These are phyloP conservation scores for Athelia sp. DNA, from an alignment of 1,284 basidiomycete species.

Conservation along the genomic window DNA sequence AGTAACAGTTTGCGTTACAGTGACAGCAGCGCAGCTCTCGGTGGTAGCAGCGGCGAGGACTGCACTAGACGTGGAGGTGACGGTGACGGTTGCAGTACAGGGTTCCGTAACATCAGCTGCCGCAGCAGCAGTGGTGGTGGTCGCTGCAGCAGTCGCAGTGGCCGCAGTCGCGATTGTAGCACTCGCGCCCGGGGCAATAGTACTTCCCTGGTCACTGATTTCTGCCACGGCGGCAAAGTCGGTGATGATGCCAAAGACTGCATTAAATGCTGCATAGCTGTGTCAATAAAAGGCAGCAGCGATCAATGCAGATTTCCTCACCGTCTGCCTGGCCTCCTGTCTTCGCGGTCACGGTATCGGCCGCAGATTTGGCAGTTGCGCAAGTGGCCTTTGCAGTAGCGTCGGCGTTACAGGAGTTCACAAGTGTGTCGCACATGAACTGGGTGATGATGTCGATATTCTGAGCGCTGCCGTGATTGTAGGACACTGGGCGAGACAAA, in stretches of 20 bases:
- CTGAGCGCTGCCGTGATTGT: constrained; percentile 47
- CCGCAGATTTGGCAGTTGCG: constrained; percentile 31
- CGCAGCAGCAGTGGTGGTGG: constrained; percentile 4
- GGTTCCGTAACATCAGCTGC: constrained; percentile 10
- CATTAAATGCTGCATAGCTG: constrained; percentile 32
- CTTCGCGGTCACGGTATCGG: constrained; percentile 28
- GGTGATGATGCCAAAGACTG: constrained; percentile 38
- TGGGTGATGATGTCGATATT: constrained; percentile 50
- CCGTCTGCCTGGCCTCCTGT: constrained; percentile 45
- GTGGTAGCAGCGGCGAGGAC: not conserved
- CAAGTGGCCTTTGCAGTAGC: constrained; percentile 40
- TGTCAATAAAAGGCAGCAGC: not conserved
- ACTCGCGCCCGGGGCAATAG: constrained; percentile 15
- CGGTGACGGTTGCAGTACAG: not conserved
- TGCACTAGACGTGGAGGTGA: not conserved
- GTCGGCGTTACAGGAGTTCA: constrained; percentile 40
- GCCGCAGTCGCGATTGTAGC: constrained; percentile 8
- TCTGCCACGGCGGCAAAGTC: constrained; percentile 25
- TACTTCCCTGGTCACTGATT: constrained; percentile 30
- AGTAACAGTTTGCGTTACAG: constrained; percentile 13
- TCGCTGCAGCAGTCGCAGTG: constrained; percentile 9
- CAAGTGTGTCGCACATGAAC: constrained; percentile 44
- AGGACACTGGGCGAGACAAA: constrained; percentile 29
- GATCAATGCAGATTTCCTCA: not conserved
- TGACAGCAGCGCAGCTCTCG: not conserved